Conservation (phyloP, 495 filamentous ascomycete species). For the Annulohypoxylon moriforme region DNA sequence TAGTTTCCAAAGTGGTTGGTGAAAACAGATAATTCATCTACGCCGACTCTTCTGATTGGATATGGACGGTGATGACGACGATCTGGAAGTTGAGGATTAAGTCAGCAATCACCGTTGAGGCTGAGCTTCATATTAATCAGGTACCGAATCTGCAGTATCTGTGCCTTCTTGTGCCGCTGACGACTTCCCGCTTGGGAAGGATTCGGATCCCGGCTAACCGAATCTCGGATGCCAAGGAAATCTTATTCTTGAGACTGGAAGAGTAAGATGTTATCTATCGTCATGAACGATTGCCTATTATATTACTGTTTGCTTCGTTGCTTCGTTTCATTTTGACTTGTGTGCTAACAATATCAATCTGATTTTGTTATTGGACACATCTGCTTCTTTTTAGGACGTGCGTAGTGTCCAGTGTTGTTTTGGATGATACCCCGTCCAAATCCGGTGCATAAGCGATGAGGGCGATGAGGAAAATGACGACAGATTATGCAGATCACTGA, state of each 20-base stretch:
- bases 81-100: conserved; percentile 1
- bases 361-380: neutral
- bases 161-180: neutral
- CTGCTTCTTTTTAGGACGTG: neutral
- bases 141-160: neutral
- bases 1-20: neutral
- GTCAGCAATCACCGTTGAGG: neutral
- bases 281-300: conserved; percentile 6
- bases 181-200: conserved; percentile 5
- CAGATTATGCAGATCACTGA: neutral
- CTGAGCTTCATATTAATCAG: neutral
- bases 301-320: neutral
- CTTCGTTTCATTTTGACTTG: neutral
- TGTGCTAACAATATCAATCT: neutral
- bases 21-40: neutral
- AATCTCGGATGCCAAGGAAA: conserved; percentile 16
- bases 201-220: conserved; percentile 6
- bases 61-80: neutral
- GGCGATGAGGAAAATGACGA: conserved; percentile 4
- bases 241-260: neutral
- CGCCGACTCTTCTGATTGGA: neutral
- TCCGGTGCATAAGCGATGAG: neutral
- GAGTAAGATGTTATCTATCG: neutral
- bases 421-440: neutral
- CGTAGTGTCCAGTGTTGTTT: neutral